These are phyloP conservation scores for Nyssa sinensis DNA, from an alignment of 148 eudicot species.

Conservation along the genomic window DNA sequence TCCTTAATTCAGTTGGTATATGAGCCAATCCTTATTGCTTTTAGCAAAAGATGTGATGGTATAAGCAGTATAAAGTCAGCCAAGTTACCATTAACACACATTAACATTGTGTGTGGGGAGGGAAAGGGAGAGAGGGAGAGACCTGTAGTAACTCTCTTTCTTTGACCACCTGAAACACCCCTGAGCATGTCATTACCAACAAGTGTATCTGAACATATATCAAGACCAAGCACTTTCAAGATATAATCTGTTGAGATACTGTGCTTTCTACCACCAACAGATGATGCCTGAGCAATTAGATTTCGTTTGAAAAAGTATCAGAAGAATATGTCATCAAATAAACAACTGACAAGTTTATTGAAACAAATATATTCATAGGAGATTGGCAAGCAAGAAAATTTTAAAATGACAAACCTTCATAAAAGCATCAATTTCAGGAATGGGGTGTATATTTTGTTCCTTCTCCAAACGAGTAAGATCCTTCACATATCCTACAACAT, in stretches of 20 bases:
- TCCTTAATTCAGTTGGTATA: too few relatives aligned
- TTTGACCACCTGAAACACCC: constrained; percentile 94
- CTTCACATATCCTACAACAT: constrained; percentile 47
- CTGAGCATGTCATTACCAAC: constrained; percentile 86
- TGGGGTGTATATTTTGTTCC: constrained; percentile 62
- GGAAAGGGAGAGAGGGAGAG: constrained; percentile 17
- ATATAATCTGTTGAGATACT: constrained; percentile 72
- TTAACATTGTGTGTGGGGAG: background rate
- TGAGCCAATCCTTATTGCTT: background rate
- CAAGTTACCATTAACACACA: background rate
- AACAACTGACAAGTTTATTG: background rate
- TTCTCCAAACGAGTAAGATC: constrained; percentile 63
- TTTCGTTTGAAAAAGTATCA: background rate
- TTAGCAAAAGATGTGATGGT: background rate
- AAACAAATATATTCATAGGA: background rate
- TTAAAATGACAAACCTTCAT: constrained; percentile 62
- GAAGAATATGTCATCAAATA: background rate
- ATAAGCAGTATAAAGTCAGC: background rate
- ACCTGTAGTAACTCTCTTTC: constrained; percentile 97
- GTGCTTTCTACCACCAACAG: constrained; percentile 65
- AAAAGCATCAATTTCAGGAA: constrained; percentile 86
- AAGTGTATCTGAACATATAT: constrained; percentile 74
- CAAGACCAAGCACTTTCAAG: constrained; percentile 81
- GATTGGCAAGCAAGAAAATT: background rate
- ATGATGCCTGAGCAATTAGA: constrained; percentile 54